Base-by-base conservation (phyloP, 108 stramenopile species). In the Aureococcus anophagefferens region DNA sequence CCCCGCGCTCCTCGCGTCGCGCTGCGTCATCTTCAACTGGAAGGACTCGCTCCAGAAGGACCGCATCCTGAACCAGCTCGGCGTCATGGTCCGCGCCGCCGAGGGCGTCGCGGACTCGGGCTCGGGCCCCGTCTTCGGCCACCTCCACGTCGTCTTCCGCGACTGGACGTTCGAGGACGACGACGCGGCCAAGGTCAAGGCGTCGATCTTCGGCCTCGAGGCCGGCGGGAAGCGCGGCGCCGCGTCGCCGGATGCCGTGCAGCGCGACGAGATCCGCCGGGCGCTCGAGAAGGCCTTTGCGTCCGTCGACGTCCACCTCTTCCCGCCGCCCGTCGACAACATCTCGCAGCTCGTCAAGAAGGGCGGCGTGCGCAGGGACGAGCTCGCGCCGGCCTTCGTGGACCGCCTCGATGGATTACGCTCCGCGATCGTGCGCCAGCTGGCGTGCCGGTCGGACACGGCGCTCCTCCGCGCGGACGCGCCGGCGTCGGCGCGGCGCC, bases 21-120 rank as follows among this genome's bases (percentile, higher is more conserved):
- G 76, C 33, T 81, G 81, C 71, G 79, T 81, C 17, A 29, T 81
- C n/a, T 80, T 81, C 67, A 81, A 81, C 46, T 81, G 81, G 81
- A 80, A 77, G 65, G 81, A 79, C 79, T 68, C 66, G 44, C 63
- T 81, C 32, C 81, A 81, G 72, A 40, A 40, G 37, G 37, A 40
- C 11, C 37, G 37, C 7, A 40, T 40, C 37, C 37, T 40, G 37
- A 81, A 80, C 70, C 75, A 71, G 18, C 45, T 81, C 33, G 81
- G 76, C 15, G 79, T 81, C 0, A 80, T 81, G 81, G 44, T 62
- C 44, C 66, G 76, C 16, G 80, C 80, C 1, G 80, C 79, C 5
- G 71, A 59, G 62, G 79, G 77, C 71, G 80, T 81, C 34, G 75
- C 3, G 34, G 44, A 33, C 13, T 30, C 28, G 25, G 11, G 44